Conservation (phyloP, 305 asterid genomes). For the Coffea humblotiana region DNA sequence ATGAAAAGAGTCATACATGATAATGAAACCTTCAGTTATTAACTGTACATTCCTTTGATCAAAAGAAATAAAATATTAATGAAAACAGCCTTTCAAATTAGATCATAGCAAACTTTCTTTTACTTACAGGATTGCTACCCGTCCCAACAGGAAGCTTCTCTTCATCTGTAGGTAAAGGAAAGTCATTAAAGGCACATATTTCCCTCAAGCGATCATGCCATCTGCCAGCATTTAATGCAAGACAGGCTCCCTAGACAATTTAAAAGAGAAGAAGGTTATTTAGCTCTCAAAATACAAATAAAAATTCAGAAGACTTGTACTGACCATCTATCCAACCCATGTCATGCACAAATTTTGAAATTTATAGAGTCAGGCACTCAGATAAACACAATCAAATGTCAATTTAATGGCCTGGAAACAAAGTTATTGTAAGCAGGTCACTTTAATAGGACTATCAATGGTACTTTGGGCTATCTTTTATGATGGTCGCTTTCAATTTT, state of each 20-base stretch:
- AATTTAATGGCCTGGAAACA: neutral
- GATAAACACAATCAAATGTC: neutral
- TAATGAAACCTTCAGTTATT: neutral
- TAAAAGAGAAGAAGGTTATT: conserved; percentile 20
- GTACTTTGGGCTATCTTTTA: neutral
- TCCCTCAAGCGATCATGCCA: conserved; percentile 69
- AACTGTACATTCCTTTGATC: neutral
- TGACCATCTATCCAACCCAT: neutral
- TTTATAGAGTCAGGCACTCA: neutral
- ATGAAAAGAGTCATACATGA: neutral
- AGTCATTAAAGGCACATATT: conserved; percentile 68
- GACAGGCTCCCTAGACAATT: conserved; percentile 84
- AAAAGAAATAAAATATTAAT: neutral
- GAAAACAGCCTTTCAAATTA: neutral
- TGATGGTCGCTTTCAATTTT: neutral
- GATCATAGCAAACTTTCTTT: no score
- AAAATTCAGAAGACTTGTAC: neutral
- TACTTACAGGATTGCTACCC: conserved; percentile 97
- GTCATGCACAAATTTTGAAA: neutral
- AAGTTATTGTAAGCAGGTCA: neutral
- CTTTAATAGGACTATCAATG: neutral
- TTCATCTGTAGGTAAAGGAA: conserved; percentile 63
- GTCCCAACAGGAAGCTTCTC: conserved; percentile 98
- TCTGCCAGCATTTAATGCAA: conserved; percentile 76
- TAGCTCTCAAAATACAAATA: conserved; percentile 25